A percentile compares a stretch with the other conserved stretches of the same genome.
Conservation (phyloP, 225 moss, liverwort and hornwort species). For the Sphagnum tenellum region DNA sequence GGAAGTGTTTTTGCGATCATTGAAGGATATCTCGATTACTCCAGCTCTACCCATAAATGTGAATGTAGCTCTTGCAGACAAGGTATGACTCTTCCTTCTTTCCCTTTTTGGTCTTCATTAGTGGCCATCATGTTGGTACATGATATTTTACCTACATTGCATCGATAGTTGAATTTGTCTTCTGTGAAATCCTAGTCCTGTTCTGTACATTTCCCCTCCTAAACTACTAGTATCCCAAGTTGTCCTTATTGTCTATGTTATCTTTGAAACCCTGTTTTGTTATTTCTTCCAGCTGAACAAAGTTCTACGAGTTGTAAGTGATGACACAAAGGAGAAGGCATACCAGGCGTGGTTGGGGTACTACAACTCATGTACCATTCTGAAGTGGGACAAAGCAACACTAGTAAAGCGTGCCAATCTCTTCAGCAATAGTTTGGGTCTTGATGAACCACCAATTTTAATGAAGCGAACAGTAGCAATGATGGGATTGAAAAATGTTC, state of each 20-base stretch:
- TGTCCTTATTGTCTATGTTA: too few species aligned
- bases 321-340: constrained; percentile 52
- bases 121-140: too few species aligned
- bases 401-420: constrained; percentile 74
- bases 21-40: constrained; percentile 70
- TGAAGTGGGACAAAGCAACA: constrained; percentile 60
- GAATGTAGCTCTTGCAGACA: constrained; percentile 24
- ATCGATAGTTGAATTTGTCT: too few species aligned
- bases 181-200: too few species aligned
- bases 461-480: constrained; percentile 59
- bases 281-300: constrained; percentile 35
- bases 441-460: constrained; percentile 53
- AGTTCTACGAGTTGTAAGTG: constrained; percentile 29
- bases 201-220: too few species aligned
- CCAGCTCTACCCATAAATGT: constrained; percentile 27
- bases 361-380: constrained; percentile 67
- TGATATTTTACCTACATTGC: too few species aligned
- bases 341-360: constrained; percentile 95
- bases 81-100: constrained; percentile 24
- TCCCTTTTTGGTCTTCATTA: too few species aligned
- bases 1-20: constrained; percentile 59
- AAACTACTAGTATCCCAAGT: too few species aligned
- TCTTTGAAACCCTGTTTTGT: too few species aligned
- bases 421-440: constrained; percentile 65
- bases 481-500: constrained; percentile 92